These are phyloP conservation scores for Arctium minus DNA, from an alignment of 129 eudicot genomes.

Conservation along the genomic window DNA sequence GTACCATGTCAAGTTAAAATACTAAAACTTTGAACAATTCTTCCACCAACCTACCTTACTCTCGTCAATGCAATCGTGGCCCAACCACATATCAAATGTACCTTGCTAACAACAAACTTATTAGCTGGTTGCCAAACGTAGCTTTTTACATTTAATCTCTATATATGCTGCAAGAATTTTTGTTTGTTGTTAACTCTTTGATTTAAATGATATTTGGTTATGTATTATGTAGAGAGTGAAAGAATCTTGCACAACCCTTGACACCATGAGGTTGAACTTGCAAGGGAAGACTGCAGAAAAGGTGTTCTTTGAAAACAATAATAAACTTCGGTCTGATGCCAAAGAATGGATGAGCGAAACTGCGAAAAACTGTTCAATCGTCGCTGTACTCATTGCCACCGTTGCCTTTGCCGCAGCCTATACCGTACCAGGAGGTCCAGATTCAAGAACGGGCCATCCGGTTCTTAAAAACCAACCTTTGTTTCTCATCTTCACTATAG, in stretches of 20 bases:
- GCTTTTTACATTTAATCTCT: too few species aligned
- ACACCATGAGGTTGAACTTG: not conserved
- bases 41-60: too few species aligned
- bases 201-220: not conserved
- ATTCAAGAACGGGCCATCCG: slow-evolving; percentile 22
- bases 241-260: not conserved
- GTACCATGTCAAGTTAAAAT: too few species aligned
- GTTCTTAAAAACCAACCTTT: slow-evolving; percentile 15
- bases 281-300: slow-evolving; percentile 24
- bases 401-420: slow-evolving; percentile 40
- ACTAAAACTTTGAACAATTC: too few species aligned
- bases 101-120: too few species aligned
- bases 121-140: too few species aligned
- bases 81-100: too few species aligned
- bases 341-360: slow-evolving; percentile 34
- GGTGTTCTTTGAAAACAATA: slow-evolving; percentile 11
- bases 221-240: slow-evolving; percentile 26
- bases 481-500: slow-evolving; percentile 22
- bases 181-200: not conserved
- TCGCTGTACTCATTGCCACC: slow-evolving; percentile 39
- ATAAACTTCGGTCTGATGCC: slow-evolving; percentile 3
- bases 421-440: slow-evolving; percentile 35
- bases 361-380: slow-evolving; percentile 37
- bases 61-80: too few species aligned
- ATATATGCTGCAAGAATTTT: not conserved